Evolutionary conservation across 2,329 filamentous ascomycete genomes (phyloP), one percentile per base, ranked within the genome.

Genomic region (Cadophora sp.): DNA sequence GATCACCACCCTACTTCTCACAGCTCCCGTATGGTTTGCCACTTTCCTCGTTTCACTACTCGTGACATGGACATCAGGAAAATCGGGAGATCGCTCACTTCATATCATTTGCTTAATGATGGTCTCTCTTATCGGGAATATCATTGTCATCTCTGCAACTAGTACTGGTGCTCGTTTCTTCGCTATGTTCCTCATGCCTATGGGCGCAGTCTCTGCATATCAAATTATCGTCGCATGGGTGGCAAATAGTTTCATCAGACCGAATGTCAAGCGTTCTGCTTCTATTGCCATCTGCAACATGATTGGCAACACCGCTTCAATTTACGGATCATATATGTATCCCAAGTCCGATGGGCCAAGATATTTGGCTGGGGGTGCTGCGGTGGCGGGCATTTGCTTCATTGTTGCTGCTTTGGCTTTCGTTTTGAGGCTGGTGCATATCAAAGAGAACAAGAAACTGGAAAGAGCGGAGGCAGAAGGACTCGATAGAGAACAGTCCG

Each of bases 121-220:
- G 0, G 67, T 89, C 0, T 82, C 85, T 0, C 80, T 82, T 0
- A 75, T 82, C 0, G 86, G 87, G 1, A 87, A 87, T 64, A 80
- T 85, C 4, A 85, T 89, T 24, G 84, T 82, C 8, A 84, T 84
- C 7, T 81, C 79, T 0, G 84, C 85, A 0, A 82, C 82, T 0
- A 81, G 80, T 2, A 79, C 82, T 0, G 85, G 81, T 0, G 83
- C 82, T 0, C 81, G 85, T 1, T 89, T 87, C 78, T 87, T 89
- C 67, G 87, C 85, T 70, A 87, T 89, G 81, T 89, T 89, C 70
- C 76, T 89, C 24, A 84, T 89, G 82, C 83, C 85, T 0, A 82
- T 87, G 78, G 84, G 85, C 0, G 81, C 83, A 0, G 79, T 87
- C 0, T 79, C 82, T 1, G 79, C 83, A 0, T 85, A 83, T 69